Conservation (phyloP, 2,329 filamentous ascomycete species). For the Alternaria ventricosa region DNA sequence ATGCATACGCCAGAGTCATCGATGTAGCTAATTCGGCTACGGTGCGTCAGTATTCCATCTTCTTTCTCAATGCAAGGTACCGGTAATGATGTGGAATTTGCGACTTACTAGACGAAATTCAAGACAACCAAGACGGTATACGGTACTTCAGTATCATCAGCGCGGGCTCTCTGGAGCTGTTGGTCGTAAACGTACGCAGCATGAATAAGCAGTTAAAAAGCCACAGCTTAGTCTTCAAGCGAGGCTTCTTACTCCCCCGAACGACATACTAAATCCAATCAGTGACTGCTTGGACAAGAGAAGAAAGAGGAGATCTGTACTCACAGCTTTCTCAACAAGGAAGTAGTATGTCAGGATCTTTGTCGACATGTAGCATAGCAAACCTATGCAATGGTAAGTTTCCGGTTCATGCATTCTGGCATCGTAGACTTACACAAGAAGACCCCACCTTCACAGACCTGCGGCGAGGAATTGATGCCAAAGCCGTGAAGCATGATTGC, state of each 20-base stretch:
- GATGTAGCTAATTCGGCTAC: constrained; percentile 64
- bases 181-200: constrained; percentile 48
- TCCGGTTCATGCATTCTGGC: not conserved
- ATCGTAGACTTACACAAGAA: constrained; percentile 56
- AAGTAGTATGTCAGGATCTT: constrained; percentile 73
- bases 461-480: constrained; percentile 60
- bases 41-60: not conserved
- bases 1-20: constrained; percentile 61
- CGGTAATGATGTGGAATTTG: not conserved
- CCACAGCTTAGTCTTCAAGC: constrained; percentile 65
- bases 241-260: constrained; percentile 57
- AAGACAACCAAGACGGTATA: constrained; percentile 58
- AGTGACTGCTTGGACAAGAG: not conserved
- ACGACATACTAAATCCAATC: constrained; percentile 60
- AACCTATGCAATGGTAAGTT: constrained; percentile 28
- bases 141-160: constrained; percentile 29
- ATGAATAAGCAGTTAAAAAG: constrained; percentile 68
- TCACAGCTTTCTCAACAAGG: constrained; percentile 68
- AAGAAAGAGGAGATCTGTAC: constrained; percentile 21
- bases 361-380: constrained; percentile 67
- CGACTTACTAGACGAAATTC: constrained; percentile 66
- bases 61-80: not conserved
- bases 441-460: constrained; percentile 65
- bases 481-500: constrained; percentile 64
- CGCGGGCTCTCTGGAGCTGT: not conserved